Percentiles rank a stretch among this genome's conserved stretches.
Conservation (phyloP, 1,284 basidiomycete genomes). For the Takashimella tepidaria region DNA sequence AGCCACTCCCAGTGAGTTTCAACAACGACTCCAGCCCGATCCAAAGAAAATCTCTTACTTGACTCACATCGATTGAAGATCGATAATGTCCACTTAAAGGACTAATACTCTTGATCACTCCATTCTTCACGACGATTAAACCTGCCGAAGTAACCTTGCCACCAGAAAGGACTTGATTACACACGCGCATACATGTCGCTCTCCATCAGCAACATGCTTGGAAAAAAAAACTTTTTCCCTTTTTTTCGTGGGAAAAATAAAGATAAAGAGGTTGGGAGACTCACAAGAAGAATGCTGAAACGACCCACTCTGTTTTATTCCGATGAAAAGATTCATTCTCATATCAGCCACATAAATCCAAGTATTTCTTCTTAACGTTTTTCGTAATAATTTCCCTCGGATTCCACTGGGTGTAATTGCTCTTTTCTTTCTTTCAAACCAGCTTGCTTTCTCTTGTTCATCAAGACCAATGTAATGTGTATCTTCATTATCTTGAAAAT, state of each 20-base stretch:
- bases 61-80: slow-evolving; percentile 53
- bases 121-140: slow-evolving; percentile 62
- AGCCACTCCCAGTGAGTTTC: too few species aligned
- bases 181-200: too few species aligned
- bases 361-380: slow-evolving; percentile 20
- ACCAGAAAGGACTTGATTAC: slow-evolving; percentile 47
- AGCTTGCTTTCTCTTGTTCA: slow-evolving; percentile 11
- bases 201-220: too few species aligned
- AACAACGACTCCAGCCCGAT: not conserved
- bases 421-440: not conserved
- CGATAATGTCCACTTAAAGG: slow-evolving; percentile 67
- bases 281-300: slow-evolving; percentile 65
- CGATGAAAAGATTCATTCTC: slow-evolving; percentile 60
- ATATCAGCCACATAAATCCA: slow-evolving; percentile 54
- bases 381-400: slow-evolving; percentile 11
- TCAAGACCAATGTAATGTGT: slow-evolving; percentile 54
- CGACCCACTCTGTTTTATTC: slow-evolving; percentile 61
- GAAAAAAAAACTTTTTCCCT: too few species aligned
- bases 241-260: not conserved
- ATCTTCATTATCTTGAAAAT: slow-evolving; percentile 48
- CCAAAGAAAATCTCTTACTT: slow-evolving; percentile 11
- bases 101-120: slow-evolving; percentile 59
- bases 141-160: slow-evolving; percentile 58
- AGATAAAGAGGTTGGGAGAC: slow-evolving; percentile 4
- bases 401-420: slow-evolving; percentile 56